These are phyloP conservation scores for Penicillium maclennaniae DNA, from an alignment of 495 filamentous ascomycete species.

Conservation along the genomic window DNA sequence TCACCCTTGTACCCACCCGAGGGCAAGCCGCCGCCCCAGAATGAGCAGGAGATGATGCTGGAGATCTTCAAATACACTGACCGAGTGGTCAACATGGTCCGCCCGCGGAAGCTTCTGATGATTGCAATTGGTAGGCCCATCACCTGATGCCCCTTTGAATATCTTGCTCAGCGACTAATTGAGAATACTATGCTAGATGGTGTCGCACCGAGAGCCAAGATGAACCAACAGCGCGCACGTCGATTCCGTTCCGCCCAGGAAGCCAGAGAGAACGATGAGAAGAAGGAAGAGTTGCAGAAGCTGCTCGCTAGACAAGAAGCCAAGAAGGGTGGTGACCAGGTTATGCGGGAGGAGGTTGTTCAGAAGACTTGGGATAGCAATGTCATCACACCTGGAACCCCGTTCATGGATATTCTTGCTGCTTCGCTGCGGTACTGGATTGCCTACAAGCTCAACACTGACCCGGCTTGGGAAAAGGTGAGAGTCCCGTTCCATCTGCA, in stretches of 20 bases:
- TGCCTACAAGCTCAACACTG: conserved; percentile 93
- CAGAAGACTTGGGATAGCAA: conserved; percentile 98
- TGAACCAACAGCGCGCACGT: conserved; percentile 94
- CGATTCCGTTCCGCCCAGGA: conserved; percentile 92
- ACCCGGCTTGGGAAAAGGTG: conserved; percentile 90
- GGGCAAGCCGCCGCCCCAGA: conserved; percentile 82
- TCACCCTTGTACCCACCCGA: conserved; percentile 97
- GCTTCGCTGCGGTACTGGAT: conserved; percentile 92
- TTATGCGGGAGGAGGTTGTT: conserved; percentile 57
- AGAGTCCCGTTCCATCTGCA: background rate
- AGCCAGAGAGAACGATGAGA: conserved; percentile 87
- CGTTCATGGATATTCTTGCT: conserved; percentile 97
- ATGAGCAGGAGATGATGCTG: conserved; percentile 99
- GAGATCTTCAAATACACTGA: conserved; percentile 97
- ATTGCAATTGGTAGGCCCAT: conserved; percentile 84
- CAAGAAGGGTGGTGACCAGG: conserved; percentile 51
- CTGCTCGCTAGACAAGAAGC: conserved; percentile 68
- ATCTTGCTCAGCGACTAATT: background rate
- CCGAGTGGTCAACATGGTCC: conserved; percentile 95
- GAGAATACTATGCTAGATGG: conserved; percentile 56
- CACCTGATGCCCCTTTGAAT: background rate
- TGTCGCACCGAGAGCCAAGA: conserved; percentile 90
- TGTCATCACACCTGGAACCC: conserved; percentile 94
- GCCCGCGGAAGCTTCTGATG: conserved; percentile 91
- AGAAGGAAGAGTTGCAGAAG: conserved; percentile 81